Conservation (phyloP, 2,329 filamentous ascomycete species). For the Leptographium lundbergii region DNA sequence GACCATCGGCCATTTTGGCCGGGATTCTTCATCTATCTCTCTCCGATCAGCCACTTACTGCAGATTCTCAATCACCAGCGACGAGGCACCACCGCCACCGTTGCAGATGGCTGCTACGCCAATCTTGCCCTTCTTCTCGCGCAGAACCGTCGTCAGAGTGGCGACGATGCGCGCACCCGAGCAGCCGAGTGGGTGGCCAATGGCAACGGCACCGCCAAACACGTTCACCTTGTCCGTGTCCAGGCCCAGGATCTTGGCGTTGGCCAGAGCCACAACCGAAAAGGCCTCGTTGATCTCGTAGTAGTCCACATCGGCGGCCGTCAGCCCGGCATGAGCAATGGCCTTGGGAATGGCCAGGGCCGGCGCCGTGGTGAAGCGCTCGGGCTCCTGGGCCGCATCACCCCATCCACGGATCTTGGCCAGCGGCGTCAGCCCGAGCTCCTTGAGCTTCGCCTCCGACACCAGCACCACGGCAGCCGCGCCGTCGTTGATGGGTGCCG, state of each 20-base stretch:
- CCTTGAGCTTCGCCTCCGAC: conserved; percentile 86
- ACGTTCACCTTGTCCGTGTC: conserved; percentile 83
- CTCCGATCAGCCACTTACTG: conserved; percentile 27
- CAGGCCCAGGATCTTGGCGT: conserved; percentile 81
- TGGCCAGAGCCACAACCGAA: conserved; percentile 89
- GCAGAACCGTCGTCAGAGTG: conserved; percentile 77
- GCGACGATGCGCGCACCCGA: conserved; percentile 89
- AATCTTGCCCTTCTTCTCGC: conserved; percentile 85
- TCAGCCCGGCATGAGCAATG: conserved; percentile 81
- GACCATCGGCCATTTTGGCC: not conserved
- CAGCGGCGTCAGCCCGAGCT: conserved; percentile 79
- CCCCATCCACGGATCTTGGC: conserved; percentile 97
- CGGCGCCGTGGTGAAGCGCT: conserved; percentile 91
- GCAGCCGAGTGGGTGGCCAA: conserved; percentile 88
- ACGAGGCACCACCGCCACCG: conserved; percentile 88
- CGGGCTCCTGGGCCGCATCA: conserved; percentile 81
- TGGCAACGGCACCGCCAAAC: conserved; percentile 86
- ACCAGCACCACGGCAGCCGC: conserved; percentile 86
- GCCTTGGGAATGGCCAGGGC: conserved; percentile 94
- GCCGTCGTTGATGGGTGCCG: conserved; percentile 90
- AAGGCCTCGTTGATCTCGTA: conserved; percentile 99
- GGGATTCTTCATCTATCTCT: not conserved
- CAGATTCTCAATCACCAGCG: conserved; percentile 74
- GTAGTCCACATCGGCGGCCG: conserved; percentile 66
- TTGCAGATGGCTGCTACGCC: conserved; percentile 96